Evolutionary conservation across 345 rosid species (phyloP), one percentile per base, ranked within the genome.

Genomic region (Raphanus sativus): DNA sequence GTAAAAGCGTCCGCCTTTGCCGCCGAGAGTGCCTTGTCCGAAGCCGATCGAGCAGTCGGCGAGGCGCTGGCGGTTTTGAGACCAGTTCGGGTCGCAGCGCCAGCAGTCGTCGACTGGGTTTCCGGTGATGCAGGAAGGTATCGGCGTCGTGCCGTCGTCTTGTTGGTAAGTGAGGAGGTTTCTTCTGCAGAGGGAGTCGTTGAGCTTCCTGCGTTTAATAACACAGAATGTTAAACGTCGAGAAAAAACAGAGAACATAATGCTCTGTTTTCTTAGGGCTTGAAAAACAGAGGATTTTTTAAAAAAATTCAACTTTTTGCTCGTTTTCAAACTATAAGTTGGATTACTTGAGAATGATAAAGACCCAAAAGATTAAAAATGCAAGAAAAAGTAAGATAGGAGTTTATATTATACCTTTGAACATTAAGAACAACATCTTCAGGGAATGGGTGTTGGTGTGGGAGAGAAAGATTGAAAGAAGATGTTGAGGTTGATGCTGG

Each of bases 41-140:
- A 95, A 95, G 4, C 99, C 99, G 25, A 95, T 88, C 24, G 80
- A 81, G 73, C 99, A 95, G 83, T 90, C 93, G 5, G 96, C 97
- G 8, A 92, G 63, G 4, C 74, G 81, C 54, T 89, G 97, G 17
- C 96, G 96, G 81, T 89, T 84, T 73, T 65, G 66, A 1, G 86
- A 76, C 97, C 97, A 89, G 76, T 87, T 83, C 1, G 88, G 88
- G 69, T 90, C 88, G 84, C 97, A 90, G 3, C 87, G 84, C 97
- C 97, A 92, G 70, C 96, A 92, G 78, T 92, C 93, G 69, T 92
- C 97, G 61, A 92, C 81, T 62, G 97, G 97, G 70, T 92, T 92
- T 26, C 96, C 92, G 63, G 89, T 90, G 25, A 76, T 76, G 48
- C 97, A 92, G 25, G 82, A 55, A 32, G 79, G 79, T 56, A 69